Base-by-base conservation (phyloP, 371 early-diverging fungal genomes). In the Capillidium heterosporum region DNA sequence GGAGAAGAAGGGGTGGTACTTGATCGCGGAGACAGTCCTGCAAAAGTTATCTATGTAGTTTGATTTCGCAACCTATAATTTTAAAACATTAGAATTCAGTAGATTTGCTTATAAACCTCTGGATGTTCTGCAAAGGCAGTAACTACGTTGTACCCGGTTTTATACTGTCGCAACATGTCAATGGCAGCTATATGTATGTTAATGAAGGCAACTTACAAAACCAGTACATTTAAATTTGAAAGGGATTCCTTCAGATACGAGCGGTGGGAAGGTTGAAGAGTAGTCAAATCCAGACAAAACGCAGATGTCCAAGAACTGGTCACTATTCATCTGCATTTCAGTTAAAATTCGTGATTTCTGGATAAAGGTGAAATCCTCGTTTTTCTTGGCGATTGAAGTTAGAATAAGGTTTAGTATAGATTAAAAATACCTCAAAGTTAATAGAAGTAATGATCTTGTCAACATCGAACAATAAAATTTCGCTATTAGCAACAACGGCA, bases 281-380 rank as follows among this genome's bases (percentile, higher is more conserved):
- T 81, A 79, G 50, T 87, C 85, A 48, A 76, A 82, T 24, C 90
- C 90, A 8, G 86, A 83, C 47, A 89, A 64, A 43, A 89, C 77
- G 67, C 87, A 87, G 39, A 81, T 72, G 63, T 89, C 90, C 50
- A 88, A 59, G 57, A 88, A 80, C 56, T 86, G 90, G 21, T 88
- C 87, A 32, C 74, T 70, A 1, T 73, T 65, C 24, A 89, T 65
- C 41, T 73, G 71, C 48, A 88, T 62, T 57, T 80, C 78, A 49
- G 67, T 68, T 15, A 85, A 67, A 5, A 85, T 73, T 13, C 71
- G 64, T 56, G 76, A 71, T 63, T 85, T 85, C 57, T 68, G 74
- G 32, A 86, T 68, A 72, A 76, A 79, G 35, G 71, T 63, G 60
- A 82, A 88, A 41, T 65, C n/a, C n/a, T n/a, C 80, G 78, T 63